Conservation (phyloP, 495 filamentous ascomycete species). For the Penicillium parvum region DNA sequence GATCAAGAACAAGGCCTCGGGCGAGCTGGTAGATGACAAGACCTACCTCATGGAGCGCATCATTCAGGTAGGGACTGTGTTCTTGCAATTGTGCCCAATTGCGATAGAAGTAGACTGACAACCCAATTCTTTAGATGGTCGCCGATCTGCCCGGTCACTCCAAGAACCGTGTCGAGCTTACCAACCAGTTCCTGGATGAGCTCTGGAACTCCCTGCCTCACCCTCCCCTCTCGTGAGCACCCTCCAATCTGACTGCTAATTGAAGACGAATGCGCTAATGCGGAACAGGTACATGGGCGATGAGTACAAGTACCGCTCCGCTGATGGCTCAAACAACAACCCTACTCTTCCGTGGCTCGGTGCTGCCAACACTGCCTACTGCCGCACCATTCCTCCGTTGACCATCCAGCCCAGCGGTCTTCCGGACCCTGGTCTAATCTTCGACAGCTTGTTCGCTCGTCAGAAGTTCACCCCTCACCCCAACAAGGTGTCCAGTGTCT, state of each 20-base stretch:
- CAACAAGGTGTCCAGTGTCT: conserved; percentile 54
- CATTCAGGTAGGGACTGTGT: conserved; percentile 50
- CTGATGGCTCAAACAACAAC: conserved; percentile 69
- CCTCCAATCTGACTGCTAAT: not conserved
- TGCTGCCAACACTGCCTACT: conserved; percentile 53
- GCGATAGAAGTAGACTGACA: not conserved
- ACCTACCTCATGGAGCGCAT: conserved; percentile 75
- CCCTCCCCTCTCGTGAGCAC: conserved; percentile 47
- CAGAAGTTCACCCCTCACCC: conserved; percentile 51
- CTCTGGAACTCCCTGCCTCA: conserved; percentile 61
- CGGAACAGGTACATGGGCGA: conserved; percentile 55
- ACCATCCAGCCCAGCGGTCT: conserved; percentile 49
- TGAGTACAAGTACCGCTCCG: conserved; percentile 61
- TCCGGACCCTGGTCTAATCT: conserved; percentile 51
- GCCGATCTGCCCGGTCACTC: conserved; percentile 59
- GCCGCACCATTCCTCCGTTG: conserved; percentile 48
- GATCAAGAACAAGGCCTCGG: conserved; percentile 47
- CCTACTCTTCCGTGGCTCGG: conserved; percentile 53
- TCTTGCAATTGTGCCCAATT: not conserved
- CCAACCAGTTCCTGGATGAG: conserved; percentile 63
- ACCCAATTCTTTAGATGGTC: conserved; percentile 49
- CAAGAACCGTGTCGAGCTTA: conserved; percentile 59
- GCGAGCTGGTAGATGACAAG: conserved; percentile 66
- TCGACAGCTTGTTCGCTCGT: conserved; percentile 51
- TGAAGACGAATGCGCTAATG: conserved; percentile 6